A percentile compares a stretch with the other conserved stretches of the same genome.
Conservation (phyloP, 805 yeast species). For the Saccharomycopsis olivae region DNA sequence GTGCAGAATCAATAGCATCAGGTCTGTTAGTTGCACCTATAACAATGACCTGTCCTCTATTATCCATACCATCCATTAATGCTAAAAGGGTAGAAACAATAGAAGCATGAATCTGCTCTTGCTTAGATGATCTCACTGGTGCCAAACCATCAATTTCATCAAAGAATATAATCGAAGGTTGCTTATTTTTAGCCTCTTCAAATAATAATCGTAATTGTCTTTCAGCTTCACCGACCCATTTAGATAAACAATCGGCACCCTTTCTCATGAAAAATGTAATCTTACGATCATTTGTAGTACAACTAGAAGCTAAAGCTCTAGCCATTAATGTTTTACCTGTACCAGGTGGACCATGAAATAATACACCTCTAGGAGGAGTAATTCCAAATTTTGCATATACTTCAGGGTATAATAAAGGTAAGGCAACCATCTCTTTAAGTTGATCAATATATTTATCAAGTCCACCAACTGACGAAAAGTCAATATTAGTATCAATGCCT, state of each 20-base stretch:
- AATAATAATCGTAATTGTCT: constrained; percentile 81
- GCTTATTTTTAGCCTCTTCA: constrained; percentile 93
- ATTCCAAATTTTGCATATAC: constrained; percentile 80
- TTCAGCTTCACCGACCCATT: constrained; percentile 99
- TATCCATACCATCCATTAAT: constrained; percentile 98
- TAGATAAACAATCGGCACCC: constrained; percentile 94
- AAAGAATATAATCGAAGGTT: constrained; percentile 91
- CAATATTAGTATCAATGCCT: constrained; percentile 81
- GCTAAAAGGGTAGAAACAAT: constrained; percentile 93
- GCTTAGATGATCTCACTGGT: constrained; percentile 94
- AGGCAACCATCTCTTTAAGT: constrained; percentile 91
- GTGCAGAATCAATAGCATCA: constrained; percentile 96
- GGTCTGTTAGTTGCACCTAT: constrained; percentile 98
- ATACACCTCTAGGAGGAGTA: constrained; percentile 94
- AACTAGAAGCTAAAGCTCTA: constrained; percentile 90
- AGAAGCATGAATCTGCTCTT: constrained; percentile 96
- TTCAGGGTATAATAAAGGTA: constrained; percentile 90
- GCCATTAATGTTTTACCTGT: constrained; percentile 99
- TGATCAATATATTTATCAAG: constrained; percentile 83
- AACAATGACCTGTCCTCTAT: constrained; percentile 94
- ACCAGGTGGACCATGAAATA: constrained; percentile 99
- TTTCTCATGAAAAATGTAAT: constrained; percentile 96
- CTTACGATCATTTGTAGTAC: constrained; percentile 73
- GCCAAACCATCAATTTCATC: constrained; percentile 98
- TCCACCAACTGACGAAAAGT: constrained; percentile 83